Evolutionary conservation across 225 moss, liverwort and hornwort species (phyloP).

Genomic region (Antitrichia curtipendula): DNA sequence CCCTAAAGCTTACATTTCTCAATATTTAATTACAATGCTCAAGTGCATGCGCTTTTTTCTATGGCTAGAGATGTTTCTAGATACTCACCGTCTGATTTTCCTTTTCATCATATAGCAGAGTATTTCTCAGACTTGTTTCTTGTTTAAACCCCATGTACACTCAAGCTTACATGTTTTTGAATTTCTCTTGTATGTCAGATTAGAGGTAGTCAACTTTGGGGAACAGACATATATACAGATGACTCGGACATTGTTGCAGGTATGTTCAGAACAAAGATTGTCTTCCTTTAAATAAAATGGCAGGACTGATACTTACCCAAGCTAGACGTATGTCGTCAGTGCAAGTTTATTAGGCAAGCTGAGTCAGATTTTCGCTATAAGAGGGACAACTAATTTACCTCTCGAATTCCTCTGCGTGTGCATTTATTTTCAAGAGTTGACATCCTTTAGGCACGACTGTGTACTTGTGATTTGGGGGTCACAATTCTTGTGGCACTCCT

Average conservation of each 20-base stretch:
- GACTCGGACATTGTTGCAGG: constrained; percentile 97
- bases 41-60: neutral
- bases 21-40: neutral
- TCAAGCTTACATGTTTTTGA: neutral
- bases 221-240: constrained; percentile 89
- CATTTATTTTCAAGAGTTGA: neutral
- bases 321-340: neutral
- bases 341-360: neutral
- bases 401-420: neutral
- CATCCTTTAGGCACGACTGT: neutral
- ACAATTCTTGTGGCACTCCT: neutral
- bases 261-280: neutral
- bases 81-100: neutral
- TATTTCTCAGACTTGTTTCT: neutral
- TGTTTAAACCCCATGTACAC: neutral
- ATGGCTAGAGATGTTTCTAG: neutral
- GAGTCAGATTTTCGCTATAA: neutral
- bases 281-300: neutral
- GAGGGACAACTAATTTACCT: neutral
- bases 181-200: constrained; percentile 17
- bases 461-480: neutral
- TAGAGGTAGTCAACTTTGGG: constrained; percentile 98
- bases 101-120: neutral
- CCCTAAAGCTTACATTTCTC: neutral
- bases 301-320: neutral